Evolutionary conservation across 2,329 filamentous ascomycete genomes (phyloP).

Genomic region (Sclerotinia borealis): DNA sequence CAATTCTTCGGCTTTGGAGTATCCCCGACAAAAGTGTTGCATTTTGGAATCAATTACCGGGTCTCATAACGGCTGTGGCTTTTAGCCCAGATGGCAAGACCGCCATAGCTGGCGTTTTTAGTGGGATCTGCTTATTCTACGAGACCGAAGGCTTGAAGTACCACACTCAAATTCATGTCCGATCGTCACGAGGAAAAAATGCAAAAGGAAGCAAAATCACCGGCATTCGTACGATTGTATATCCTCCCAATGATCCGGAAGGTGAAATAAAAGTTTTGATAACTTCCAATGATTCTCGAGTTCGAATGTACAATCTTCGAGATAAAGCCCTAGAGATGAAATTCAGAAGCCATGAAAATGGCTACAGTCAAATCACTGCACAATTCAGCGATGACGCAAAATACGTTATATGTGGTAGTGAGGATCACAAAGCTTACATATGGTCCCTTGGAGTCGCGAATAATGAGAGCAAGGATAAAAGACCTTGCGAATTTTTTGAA

Average conservation of each 20-base stretch:
- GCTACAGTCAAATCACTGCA: constrained; percentile 83
- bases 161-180: constrained; percentile 83
- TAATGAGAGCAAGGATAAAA: constrained; percentile 59
- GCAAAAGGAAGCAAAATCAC: constrained; percentile 97
- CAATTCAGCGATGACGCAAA: constrained; percentile 80
- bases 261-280: constrained; percentile 74
- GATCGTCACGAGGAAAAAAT: constrained; percentile 85
- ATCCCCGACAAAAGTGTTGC: constrained; percentile 95
- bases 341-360: constrained; percentile 86
- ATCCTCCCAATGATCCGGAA: constrained; percentile 49
- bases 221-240: constrained; percentile 70
- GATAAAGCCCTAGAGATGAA: constrained; percentile 84
- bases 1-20: constrained; percentile 85
- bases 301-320: constrained; percentile 81
- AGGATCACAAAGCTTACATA: constrained; percentile 84
- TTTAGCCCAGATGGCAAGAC: constrained; percentile 90
- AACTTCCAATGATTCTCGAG: constrained; percentile 89
- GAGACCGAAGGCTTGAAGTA: constrained; percentile 86
- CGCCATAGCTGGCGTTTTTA: constrained; percentile 81
- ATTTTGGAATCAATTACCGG: constrained; percentile 67
- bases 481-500: constrained; percentile 82
- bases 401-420: constrained; percentile 88
- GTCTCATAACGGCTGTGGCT: constrained; percentile 88
- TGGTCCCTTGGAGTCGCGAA: constrained; percentile 66
- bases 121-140: constrained; percentile 82